Evolutionary conservation across 208 protist species (phyloP).

Genomic region (Trypanosoma rangeli): DNA sequence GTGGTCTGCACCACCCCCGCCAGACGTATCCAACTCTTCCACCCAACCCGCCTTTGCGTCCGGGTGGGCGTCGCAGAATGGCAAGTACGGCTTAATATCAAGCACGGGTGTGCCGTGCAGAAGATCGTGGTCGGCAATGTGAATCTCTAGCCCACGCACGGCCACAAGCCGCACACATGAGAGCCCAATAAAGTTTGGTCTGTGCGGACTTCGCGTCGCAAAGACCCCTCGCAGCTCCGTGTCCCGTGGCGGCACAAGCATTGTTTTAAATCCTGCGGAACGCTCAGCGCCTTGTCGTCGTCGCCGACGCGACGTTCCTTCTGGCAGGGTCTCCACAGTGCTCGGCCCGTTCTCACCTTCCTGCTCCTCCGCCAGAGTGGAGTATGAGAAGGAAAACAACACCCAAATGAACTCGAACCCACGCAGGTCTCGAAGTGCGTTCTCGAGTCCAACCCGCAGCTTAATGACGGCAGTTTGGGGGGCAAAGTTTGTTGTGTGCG

Average conservation of each 20-base stretch:
- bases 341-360: neutral
- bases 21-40: slow-evolving; percentile 66
- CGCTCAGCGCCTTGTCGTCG: slow-evolving; percentile 61
- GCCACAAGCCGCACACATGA: slow-evolving; percentile 81
- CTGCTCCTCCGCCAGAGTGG: neutral
- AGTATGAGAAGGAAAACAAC: slow-evolving; percentile 89
- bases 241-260: slow-evolving; percentile 86
- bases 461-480: slow-evolving; percentile 87
- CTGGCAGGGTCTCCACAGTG: neutral
- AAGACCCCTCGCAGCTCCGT: slow-evolving; percentile 84
- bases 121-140: slow-evolving; percentile 93
- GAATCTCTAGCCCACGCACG: slow-evolving; percentile 76
- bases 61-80: slow-evolving; percentile 86
- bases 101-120: slow-evolving; percentile 96
- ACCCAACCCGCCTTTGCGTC: slow-evolving; percentile 82
- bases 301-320: slow-evolving; percentile 24
- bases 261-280: slow-evolving; percentile 72
- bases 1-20: slow-evolving; percentile 70
- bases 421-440: slow-evolving; percentile 74
- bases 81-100: slow-evolving; percentile 96
- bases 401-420: slow-evolving; percentile 92
- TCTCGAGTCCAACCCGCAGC: slow-evolving; percentile 76
- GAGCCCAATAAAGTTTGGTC: slow-evolving; percentile 92
- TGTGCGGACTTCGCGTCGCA: slow-evolving; percentile 89
- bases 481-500: slow-evolving; percentile 65